These are phyloP conservation scores for Filobasidium wieringae DNA, from an alignment of 768 basidiomycete genomes.

Conservation along the genomic window DNA sequence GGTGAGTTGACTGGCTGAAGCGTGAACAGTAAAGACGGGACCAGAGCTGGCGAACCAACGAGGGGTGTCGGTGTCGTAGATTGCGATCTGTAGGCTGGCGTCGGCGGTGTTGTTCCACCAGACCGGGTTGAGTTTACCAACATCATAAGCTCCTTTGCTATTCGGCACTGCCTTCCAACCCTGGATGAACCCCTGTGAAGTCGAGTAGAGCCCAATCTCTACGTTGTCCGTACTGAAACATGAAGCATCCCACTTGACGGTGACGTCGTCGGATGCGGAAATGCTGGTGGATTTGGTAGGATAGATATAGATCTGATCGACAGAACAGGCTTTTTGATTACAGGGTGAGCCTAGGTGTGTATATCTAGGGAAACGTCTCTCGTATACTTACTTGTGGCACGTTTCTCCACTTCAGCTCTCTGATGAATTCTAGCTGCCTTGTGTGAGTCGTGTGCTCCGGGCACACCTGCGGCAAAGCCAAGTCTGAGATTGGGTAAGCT, in stretches of 20 bases:
- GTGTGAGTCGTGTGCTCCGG: neutral
- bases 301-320: slow-evolving; percentile 26
- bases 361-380: no score
- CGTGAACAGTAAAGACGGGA: slow-evolving; percentile 35
- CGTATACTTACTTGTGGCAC: neutral
- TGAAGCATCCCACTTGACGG: slow-evolving; percentile 38
- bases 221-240: slow-evolving; percentile 30
- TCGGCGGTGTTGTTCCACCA: slow-evolving; percentile 39
- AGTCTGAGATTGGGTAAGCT: neutral
- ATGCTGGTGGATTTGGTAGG: slow-evolving; percentile 26
- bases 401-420: no score
- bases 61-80: slow-evolving; percentile 28
- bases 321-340: neutral
- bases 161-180: slow-evolving; percentile 28
- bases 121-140: slow-evolving; percentile 27
- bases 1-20: slow-evolving; percentile 25
- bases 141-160: slow-evolving; percentile 25
- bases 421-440: no score
- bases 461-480: neutral
- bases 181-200: slow-evolving; percentile 29
- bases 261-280: slow-evolving; percentile 19
- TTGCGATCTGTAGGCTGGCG: slow-evolving; percentile 33
- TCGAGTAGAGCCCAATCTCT: slow-evolving; percentile 37
- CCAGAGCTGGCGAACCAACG: slow-evolving; percentile 32
- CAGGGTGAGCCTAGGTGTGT: no score